Evolutionary conservation across 768 basidiomycete genomes (phyloP).

Genomic region (Chiua virens): DNA sequence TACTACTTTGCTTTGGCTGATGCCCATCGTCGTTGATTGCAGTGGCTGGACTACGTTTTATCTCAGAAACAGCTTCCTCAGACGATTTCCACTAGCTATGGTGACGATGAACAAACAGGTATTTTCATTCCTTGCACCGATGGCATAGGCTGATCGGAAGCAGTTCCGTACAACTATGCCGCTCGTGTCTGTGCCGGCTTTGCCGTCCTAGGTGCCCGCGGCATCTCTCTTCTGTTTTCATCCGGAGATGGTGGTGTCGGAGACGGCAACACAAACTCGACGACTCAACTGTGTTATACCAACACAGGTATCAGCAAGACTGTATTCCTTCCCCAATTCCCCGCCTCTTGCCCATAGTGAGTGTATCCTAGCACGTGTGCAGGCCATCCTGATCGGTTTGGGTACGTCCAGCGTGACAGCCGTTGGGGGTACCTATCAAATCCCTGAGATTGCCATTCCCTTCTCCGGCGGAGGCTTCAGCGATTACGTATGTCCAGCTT

Average conservation of each 20-base stretch:
- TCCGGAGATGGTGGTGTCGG: slow-evolving; percentile 74
- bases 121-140: too few species aligned
- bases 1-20: neutral
- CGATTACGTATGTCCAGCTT: slow-evolving; percentile 47
- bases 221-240: slow-evolving; percentile 61
- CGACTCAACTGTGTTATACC: slow-evolving; percentile 51
- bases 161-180: slow-evolving; percentile 59
- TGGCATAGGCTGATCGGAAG: too few species aligned
- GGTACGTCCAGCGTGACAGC: slow-evolving; percentile 56
- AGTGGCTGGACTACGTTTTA: slow-evolving; percentile 65
- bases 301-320: slow-evolving; percentile 58
- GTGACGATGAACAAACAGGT: slow-evolving; percentile 73
- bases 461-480: slow-evolving; percentile 81
- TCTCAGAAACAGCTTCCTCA: slow-evolving; percentile 47
- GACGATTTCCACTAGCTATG: slow-evolving; percentile 72
- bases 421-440: slow-evolving; percentile 61
- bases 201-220: slow-evolving; percentile 66
- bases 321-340: slow-evolving; percentile 60
- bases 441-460: slow-evolving; percentile 58
- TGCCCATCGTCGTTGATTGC: slow-evolving; percentile 4
- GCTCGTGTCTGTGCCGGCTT: slow-evolving; percentile 57
- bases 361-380: slow-evolving; percentile 1
- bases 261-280: slow-evolving; percentile 53
- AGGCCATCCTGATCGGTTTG: neutral
- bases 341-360: slow-evolving; percentile 59